Percentiles rank a stretch among this genome's conserved stretches.
Conservation (phyloP, 1,284 basidiomycete genomes). For the Cutaneotrichosporon sp. region DNA sequence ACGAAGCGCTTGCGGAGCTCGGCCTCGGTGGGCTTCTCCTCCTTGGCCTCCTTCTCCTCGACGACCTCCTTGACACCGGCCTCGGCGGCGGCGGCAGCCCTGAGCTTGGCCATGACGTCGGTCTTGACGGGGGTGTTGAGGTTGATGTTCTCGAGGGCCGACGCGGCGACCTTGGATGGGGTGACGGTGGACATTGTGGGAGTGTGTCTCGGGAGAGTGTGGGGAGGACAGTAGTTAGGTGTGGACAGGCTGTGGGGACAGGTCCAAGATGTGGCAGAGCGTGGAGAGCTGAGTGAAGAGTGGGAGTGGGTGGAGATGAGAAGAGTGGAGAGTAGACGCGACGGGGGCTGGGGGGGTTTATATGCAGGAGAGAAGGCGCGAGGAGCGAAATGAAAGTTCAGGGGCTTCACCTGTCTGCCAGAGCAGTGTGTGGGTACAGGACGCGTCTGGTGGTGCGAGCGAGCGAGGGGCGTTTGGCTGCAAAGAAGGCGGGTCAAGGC, state of each 20-base stretch:
- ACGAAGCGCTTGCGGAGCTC: conserved; percentile 54
- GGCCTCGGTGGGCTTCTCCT: conserved; percentile 17
- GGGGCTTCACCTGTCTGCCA: background rate
- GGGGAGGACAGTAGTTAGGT: background rate
- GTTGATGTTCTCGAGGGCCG: conserved; percentile 54
- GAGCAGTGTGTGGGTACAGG: too few species aligned
- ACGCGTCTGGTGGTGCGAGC: background rate
- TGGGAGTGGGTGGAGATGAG: background rate
- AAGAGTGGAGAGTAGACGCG: background rate
- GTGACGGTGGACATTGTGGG: conserved; percentile 52
- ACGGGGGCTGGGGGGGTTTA: background rate
- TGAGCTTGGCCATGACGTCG: conserved; percentile 46
- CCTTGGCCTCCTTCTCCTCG: conserved; percentile 20
- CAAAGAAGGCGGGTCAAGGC: too few species aligned
- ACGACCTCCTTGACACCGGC: conserved; percentile 37
- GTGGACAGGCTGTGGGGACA: background rate
- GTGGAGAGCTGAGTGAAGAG: background rate
- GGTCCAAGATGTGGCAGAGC: conserved; percentile 12
- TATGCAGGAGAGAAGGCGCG: conserved; percentile 5
- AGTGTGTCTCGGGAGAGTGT: background rate
- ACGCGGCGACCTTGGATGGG: conserved; percentile 57
- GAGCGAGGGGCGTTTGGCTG: too few species aligned
- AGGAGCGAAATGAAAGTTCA: background rate
- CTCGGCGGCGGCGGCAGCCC: conserved; percentile 47
- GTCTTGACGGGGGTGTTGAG: conserved; percentile 52